These are phyloP conservation scores for Discostella stelligeroides DNA, from an alignment of 108 stramenopile genomes.

Conservation along the genomic window DNA sequence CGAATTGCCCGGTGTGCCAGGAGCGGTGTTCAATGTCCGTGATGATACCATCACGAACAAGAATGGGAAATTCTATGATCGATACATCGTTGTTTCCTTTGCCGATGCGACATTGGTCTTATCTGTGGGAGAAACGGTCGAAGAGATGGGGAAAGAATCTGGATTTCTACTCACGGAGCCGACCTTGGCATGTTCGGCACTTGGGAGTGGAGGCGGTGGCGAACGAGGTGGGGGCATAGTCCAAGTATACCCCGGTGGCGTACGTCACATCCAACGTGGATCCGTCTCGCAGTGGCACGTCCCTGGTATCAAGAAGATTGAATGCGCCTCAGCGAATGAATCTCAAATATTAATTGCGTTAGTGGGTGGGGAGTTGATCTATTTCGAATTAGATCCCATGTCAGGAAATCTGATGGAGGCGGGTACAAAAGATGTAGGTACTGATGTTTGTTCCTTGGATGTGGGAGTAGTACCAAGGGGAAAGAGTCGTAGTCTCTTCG, in stretches of 20 bases:
- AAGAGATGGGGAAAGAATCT: constrained; percentile 91
- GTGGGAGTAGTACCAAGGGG: constrained; percentile 86
- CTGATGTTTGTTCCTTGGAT: constrained; percentile 93
- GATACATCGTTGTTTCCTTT: constrained; percentile 97
- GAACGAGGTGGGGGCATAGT: constrained; percentile 55
- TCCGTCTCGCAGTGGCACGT: constrained; percentile 89
- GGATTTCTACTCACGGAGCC: constrained; percentile 88
- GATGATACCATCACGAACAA: constrained; percentile 48
- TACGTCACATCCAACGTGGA: constrained; percentile 83
- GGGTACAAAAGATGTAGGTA: constrained; percentile 82
- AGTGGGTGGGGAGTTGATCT: constrained; percentile 93
- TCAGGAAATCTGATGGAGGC: constrained; percentile 80
- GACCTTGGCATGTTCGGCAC: constrained; percentile 90
- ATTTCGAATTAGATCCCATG: constrained; percentile 94
- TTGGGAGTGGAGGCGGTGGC: constrained; percentile 70
- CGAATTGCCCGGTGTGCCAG: constrained; percentile 92
- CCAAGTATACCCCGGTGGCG: constrained; percentile 91
- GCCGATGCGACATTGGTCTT: constrained; percentile 96
- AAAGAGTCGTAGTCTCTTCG: constrained; percentile 77
- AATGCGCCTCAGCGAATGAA: constrained; percentile 89
- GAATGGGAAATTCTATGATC: constrained; percentile 52
- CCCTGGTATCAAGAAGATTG: constrained; percentile 90
- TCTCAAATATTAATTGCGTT: constrained; percentile 92
- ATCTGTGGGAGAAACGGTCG: constrained; percentile 94
- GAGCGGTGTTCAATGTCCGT: constrained; percentile 92